Evolutionary conservation across 345 rosid species (phyloP).

Genomic region (Salix caprea): DNA sequence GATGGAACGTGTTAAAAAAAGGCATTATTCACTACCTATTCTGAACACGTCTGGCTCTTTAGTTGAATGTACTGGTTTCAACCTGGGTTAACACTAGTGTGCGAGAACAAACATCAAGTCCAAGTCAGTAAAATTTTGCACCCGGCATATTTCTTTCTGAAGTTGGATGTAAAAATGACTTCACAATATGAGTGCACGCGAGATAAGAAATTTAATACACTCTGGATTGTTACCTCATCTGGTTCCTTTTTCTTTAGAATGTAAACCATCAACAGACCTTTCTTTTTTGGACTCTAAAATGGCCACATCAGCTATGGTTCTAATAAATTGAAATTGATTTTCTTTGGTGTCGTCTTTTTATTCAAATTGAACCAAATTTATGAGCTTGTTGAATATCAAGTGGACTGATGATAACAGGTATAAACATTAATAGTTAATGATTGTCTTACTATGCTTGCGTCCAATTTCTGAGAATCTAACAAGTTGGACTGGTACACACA

Average conservation of each 20-base stretch:
- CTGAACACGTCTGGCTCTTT: neutral
- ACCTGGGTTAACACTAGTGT: neutral
- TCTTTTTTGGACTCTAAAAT: neutral
- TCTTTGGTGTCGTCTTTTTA: neutral
- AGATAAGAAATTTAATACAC: neutral
- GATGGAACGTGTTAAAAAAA: neutral
- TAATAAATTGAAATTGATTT: neutral
- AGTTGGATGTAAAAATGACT: neutral
- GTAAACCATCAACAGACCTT: neutral
- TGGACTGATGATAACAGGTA: neutral
- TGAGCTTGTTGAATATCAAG: neutral
- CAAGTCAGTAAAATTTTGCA: neutral
- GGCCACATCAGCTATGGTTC: neutral
- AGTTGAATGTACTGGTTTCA: neutral
- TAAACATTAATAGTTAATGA: neutral
- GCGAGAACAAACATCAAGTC: neutral
- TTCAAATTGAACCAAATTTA: neutral
- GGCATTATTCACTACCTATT: neutral
- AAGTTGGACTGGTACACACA: neutral
- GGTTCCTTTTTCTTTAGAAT: neutral
- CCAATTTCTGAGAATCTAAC: neutral
- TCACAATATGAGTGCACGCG: neutral
- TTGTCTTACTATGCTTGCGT: neutral
- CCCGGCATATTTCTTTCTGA: neutral
- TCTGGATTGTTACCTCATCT: neutral